Percentiles rank a stretch among this genome's conserved stretches.
These are phyloP conservation scores for Penicillium sp. DNA, from an alignment of 2,329 filamentous ascomycete species.

Conservation along the genomic window DNA sequence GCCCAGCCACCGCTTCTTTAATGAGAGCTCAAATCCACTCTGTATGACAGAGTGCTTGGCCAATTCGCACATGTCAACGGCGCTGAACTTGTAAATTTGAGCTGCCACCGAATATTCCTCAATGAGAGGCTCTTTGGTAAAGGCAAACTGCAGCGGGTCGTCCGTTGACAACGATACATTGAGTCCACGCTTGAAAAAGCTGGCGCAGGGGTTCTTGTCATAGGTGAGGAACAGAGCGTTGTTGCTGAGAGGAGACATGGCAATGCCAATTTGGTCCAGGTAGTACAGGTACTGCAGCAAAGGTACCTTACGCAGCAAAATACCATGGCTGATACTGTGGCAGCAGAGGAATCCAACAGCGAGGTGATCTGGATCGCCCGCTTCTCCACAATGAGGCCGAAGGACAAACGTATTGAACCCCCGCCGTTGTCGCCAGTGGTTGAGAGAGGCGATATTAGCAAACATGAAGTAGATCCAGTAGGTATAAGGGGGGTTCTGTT, in stretches of 20 bases:
- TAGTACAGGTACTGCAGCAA: slow-evolving; percentile 97
- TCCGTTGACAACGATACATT: slow-evolving; percentile 97
- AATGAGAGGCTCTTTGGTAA: slow-evolving; percentile 96
- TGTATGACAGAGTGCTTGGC: slow-evolving; percentile 95
- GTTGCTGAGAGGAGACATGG: slow-evolving; percentile 98
- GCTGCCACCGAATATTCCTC: slow-evolving; percentile 98
- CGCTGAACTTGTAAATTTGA: slow-evolving; percentile 96
- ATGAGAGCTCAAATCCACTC: slow-evolving; percentile 83
- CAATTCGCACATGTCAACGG: slow-evolving; percentile 97
- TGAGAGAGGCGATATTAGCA: slow-evolving; percentile 89
- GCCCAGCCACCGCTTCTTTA: slow-evolving; percentile 93
- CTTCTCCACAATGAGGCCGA: slow-evolving; percentile 92
- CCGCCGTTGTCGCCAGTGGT: slow-evolving; percentile 83
- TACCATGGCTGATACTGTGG: slow-evolving; percentile 94
- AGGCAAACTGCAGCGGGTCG: slow-evolving; percentile 95
- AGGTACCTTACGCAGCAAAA: slow-evolving; percentile 89
- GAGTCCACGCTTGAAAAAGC: slow-evolving; percentile 90
- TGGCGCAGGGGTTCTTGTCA: slow-evolving; percentile 92
- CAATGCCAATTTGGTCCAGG: slow-evolving; percentile 94
- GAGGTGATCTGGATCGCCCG: slow-evolving; percentile 93
- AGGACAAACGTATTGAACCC: slow-evolving; percentile 96
- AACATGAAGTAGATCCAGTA: slow-evolving; percentile 99
- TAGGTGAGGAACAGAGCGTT: slow-evolving; percentile 96
- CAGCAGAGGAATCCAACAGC: slow-evolving; percentile 89
- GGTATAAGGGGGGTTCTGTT: slow-evolving; percentile 95